These are phyloP conservation scores for Ogataea methanolica DNA, from an alignment of 805 yeast genomes.

Conservation along the genomic window DNA sequence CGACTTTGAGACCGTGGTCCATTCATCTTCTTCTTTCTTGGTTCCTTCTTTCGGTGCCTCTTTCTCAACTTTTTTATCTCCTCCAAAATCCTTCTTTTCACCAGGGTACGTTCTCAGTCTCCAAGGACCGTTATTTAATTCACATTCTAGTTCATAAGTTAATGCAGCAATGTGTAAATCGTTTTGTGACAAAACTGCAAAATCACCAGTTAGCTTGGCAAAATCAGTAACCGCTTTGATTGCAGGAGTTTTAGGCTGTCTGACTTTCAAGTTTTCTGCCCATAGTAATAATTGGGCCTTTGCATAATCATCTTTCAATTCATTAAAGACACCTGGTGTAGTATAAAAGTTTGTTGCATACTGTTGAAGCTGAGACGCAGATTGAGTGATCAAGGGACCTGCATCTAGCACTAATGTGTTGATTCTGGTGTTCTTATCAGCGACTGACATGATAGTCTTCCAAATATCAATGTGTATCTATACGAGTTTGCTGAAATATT, in stretches of 20 bases:
- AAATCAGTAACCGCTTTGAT: constrained; percentile 68
- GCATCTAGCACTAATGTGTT: constrained; percentile 82
- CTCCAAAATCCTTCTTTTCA: constrained; percentile 35
- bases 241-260: constrained; percentile 70
- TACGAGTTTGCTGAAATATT: too few relatives aligned
- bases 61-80: constrained; percentile 8
- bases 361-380: constrained; percentile 66
- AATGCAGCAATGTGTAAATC: constrained; percentile 92
- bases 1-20: background rate
- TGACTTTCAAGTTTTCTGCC: constrained; percentile 63
- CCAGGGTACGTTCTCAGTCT: constrained; percentile 73
- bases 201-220: constrained; percentile 89
- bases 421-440: constrained; percentile 30
- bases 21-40: constrained; percentile 1
- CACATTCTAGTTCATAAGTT: constrained; percentile 80
- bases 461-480: background rate
- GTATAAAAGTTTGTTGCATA: constrained; percentile 74
- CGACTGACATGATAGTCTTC: constrained; percentile 7
- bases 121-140: constrained; percentile 63
- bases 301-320: constrained; percentile 81
- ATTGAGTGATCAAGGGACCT: constrained; percentile 86
- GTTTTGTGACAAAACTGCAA: constrained; percentile 76
- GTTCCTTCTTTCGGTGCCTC: constrained; percentile 8
- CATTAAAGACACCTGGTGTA: constrained; percentile 86
- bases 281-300: constrained; percentile 75